A percentile compares a stretch with the other conserved stretches of the same genome.
Conservation (phyloP, 768 basidiomycete genomes). For the Leccinum ochraceum region DNA sequence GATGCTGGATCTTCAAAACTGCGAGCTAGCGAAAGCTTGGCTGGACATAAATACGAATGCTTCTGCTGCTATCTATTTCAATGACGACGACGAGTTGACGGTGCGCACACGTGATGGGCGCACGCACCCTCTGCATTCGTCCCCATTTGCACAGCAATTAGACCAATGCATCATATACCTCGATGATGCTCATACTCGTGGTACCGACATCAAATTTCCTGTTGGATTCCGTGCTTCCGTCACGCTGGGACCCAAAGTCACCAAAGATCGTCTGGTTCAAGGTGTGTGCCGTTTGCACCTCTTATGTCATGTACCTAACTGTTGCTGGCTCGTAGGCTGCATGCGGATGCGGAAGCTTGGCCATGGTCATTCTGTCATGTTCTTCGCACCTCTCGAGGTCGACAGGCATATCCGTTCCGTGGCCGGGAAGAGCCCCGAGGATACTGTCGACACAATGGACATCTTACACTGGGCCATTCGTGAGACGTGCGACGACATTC, state of each 20-base stretch:
- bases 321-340: constrained; percentile 33
- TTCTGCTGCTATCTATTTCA: constrained; percentile 45
- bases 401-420: constrained; percentile 36
- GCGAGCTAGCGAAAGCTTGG: constrained; percentile 34
- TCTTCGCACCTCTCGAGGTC: constrained; percentile 45
- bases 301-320: not conserved
- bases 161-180: constrained; percentile 49
- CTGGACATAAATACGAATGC: constrained; percentile 21
- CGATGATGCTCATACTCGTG: constrained; percentile 50
- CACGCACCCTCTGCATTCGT: not conserved
- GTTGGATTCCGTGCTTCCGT: constrained; percentile 22
- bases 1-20: constrained; percentile 49
- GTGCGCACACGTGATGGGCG: not conserved
- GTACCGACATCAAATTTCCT: constrained; percentile 55
- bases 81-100: constrained; percentile 19
- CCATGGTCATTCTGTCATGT: constrained; percentile 44
- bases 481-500: constrained; percentile 43
- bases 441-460: constrained; percentile 28
- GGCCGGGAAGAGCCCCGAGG: constrained; percentile 8
- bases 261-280: constrained; percentile 54
- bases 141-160: constrained; percentile 28
- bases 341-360: constrained; percentile 54
- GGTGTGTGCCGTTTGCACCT: constrained; percentile 13
- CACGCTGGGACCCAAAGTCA: constrained; percentile 46
- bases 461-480: constrained; percentile 47